Conservation (phyloP, 2,329 filamentous ascomycete genomes). For the Claviceps maximensis region DNA sequence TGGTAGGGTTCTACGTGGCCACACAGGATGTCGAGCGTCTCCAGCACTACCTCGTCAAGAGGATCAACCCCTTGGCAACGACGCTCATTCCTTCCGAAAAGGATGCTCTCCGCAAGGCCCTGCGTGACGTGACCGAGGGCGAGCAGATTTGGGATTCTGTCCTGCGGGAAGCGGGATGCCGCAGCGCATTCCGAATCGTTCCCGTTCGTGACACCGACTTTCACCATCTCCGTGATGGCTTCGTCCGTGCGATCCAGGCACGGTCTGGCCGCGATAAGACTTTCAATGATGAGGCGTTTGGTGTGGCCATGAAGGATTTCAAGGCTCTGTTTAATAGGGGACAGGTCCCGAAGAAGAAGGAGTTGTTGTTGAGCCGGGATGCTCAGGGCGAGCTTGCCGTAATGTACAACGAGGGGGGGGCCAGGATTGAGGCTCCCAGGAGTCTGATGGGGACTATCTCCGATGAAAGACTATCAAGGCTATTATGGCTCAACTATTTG, state of each 20-base stretch:
- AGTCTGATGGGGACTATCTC: conserved; percentile 53
- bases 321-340: conserved; percentile 70
- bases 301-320: conserved; percentile 61
- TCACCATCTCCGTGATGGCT: conserved; percentile 79
- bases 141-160: conserved; percentile 64
- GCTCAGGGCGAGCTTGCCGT: conserved; percentile 51
- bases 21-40: conserved; percentile 70
- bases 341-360: conserved; percentile 66
- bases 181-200: conserved; percentile 69
- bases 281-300: conserved; percentile 63
- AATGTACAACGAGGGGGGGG: conserved; percentile 51
- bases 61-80: conserved; percentile 64
- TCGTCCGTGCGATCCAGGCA: conserved; percentile 71
- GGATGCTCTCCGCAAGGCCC: conserved; percentile 50
- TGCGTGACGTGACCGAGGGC: conserved; percentile 57
- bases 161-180: conserved; percentile 51
- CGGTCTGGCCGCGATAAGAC: conserved; percentile 46
- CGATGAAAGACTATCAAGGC: conserved; percentile 68
- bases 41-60: conserved; percentile 63
- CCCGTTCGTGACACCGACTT: conserved; percentile 94
- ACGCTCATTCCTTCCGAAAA: conserved; percentile 76
- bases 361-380: conserved; percentile 61
- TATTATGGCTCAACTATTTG: conserved; percentile 85
- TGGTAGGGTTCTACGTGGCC: conserved; percentile 84
- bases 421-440: conserved; percentile 29